Conservation (phyloP, 2,329 filamentous ascomycete species). For the Grosmannia huntii region DNA sequence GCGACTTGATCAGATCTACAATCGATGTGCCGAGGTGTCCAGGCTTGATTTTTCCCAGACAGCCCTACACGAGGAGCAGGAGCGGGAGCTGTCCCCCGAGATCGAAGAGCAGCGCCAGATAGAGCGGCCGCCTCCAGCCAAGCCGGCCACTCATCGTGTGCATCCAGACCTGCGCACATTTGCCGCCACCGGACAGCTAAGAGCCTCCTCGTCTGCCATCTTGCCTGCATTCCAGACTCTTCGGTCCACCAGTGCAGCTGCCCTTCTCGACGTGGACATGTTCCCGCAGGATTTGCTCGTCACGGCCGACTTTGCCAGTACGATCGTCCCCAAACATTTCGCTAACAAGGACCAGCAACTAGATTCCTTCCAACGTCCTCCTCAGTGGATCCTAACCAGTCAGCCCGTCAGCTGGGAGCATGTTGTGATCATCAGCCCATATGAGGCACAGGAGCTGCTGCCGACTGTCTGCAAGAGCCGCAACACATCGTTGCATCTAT, state of each 20-base stretch:
- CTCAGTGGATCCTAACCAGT: background rate
- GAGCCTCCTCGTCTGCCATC: constrained; percentile 20
- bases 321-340: constrained; percentile 11
- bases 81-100: constrained; percentile 54
- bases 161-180: constrained; percentile 19
- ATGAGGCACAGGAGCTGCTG: background rate
- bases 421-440: no score
- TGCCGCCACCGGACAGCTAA: constrained; percentile 28
- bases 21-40: constrained; percentile 11
- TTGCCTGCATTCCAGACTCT: background rate
- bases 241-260: background rate
- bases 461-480: no score
- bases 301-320: constrained; percentile 36
- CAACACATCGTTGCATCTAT: no score
- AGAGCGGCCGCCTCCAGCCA: constrained; percentile 31
- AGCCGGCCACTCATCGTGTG: no score
- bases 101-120: constrained; percentile 46
- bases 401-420: background rate
- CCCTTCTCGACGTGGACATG: background rate
- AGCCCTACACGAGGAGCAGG: constrained; percentile 50
- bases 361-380: background rate
- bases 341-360: background rate
- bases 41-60: no score
- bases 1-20: constrained; percentile 19
- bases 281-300: constrained; percentile 30